These are phyloP conservation scores for Epichloe uncinata DNA, from an alignment of 2,329 filamentous ascomycete genomes.

Conservation along the genomic window DNA sequence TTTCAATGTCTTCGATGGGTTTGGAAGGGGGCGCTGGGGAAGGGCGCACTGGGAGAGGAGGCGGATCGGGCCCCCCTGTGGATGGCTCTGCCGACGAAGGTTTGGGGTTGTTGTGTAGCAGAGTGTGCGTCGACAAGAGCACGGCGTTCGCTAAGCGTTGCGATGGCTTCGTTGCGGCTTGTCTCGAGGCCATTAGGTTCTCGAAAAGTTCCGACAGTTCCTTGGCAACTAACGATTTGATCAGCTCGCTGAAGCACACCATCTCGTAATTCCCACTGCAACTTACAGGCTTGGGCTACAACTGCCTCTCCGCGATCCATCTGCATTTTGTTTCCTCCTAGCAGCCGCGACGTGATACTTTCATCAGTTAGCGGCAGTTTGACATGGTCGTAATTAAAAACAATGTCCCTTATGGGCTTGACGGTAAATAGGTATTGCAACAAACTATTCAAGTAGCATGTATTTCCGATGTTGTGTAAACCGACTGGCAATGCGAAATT, in stretches of 20 bases:
- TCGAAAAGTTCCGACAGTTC: conserved; percentile 60
- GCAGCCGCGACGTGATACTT: conserved; percentile 50
- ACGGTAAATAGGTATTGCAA: conserved; percentile 92
- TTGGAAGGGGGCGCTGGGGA: conserved; percentile 24
- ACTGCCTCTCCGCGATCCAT: conserved; percentile 44
- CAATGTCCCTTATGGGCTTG: conserved; percentile 64
- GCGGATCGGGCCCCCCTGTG: conserved; percentile 20
- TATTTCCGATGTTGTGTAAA: conserved; percentile 88
- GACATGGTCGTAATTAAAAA: conserved; percentile 61
- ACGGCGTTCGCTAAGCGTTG: conserved; percentile 71
- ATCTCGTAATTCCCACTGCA: background rate
- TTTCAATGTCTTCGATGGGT: conserved; percentile 20
- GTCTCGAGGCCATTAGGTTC: conserved; percentile 51
- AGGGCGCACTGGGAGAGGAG: conserved; percentile 37
- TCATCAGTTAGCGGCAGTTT: conserved; percentile 54
- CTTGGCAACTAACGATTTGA: conserved; percentile 48
- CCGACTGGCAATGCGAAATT: conserved; percentile 61
- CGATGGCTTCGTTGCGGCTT: conserved; percentile 53
- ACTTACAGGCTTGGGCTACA: conserved; percentile 62
- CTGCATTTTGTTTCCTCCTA: conserved; percentile 51
- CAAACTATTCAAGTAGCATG: conserved; percentile 94
- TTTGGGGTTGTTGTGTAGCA: conserved; percentile 21
- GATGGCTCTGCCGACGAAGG: conserved; percentile 13
- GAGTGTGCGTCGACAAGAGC: conserved; percentile 40
- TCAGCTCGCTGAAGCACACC: conserved; percentile 19